phyloP scores from a whole-genome alignment of 129 eudicot genomes.

The Ambrosia trifida region DNA sequence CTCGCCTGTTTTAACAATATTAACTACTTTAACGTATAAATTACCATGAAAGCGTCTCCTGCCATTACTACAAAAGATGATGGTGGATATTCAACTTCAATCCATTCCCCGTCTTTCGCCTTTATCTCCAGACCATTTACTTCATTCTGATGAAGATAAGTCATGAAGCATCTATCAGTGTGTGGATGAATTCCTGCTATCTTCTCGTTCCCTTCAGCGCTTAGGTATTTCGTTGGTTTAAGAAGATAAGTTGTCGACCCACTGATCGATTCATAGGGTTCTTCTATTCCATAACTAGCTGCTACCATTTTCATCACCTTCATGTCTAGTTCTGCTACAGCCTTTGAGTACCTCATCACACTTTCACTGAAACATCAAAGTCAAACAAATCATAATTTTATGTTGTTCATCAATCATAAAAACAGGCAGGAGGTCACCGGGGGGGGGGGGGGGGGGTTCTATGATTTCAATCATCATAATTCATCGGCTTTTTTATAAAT shows the following conservation, averaged over 20 bases:
- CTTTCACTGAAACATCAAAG: slow-evolving; percentile 26
- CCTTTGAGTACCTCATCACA: slow-evolving; percentile 27
- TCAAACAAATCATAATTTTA: not conserved
- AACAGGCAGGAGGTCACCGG: no score
- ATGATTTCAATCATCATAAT: no score
- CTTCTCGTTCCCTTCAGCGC: slow-evolving; percentile 24
- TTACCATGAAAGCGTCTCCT: slow-evolving; percentile 57
- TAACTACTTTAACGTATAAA: not conserved
- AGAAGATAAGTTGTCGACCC: slow-evolving; percentile 43
- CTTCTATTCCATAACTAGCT: slow-evolving; percentile 43
- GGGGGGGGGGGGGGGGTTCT: no score
- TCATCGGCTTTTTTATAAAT: no score
- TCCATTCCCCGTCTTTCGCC: slow-evolving; percentile 50
- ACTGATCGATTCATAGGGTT: slow-evolving; percentile 34
- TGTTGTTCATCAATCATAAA: not conserved
- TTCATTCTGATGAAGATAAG: slow-evolving; percentile 46
- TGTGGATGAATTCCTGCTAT: slow-evolving; percentile 47
- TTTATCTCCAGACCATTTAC: slow-evolving; percentile 49
- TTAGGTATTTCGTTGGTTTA: slow-evolving; percentile 35
- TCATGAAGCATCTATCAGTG: slow-evolving; percentile 50
- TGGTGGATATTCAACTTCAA: slow-evolving; percentile 44
- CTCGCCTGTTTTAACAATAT: not conserved
- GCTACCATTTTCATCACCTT: slow-evolving; percentile 51
- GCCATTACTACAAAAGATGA: slow-evolving; percentile 56
- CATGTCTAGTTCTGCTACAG: slow-evolving; percentile 42